Base-by-base conservation (phyloP, 2,329 filamentous ascomycete species). In the Magnaporthiopsis poae region DNA sequence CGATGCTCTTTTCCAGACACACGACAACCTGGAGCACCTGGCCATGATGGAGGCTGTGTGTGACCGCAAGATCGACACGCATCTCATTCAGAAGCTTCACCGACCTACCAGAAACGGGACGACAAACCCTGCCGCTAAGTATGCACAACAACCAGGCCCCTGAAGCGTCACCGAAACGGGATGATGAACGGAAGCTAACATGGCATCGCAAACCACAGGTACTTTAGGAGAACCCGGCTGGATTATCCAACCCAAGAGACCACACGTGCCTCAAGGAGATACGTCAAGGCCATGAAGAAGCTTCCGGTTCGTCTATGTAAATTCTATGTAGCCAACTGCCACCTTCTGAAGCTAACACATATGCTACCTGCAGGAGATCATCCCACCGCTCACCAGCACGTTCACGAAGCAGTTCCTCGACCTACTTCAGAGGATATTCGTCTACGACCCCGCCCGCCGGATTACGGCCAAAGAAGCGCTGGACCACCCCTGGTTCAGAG, bases 31-130 rank as follows among this genome's bases (percentile, higher is more conserved):
- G 31, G 88, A 90, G 74, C 88, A 90, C 73, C 77, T 90, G 65
- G 88, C 88, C n/a, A 90, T 90, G 88, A 90, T 90, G 87, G 87
- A 89, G 72, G 85, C 84, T 46, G 87, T 90, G 9, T 85, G 86
- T 66, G 85, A 85, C 64, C 76, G 77, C 29, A 80, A 82, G 64
- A 84, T 90, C 65, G 87, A 89, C 68, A 76, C 77, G 0, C 79
- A 84, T 68, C 81, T 90, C 7, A 83, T 90, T 21, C 79, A 83
- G 67, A 75, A 80, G 68, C 83, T 86, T 52, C 83, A 83, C 68
- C 82, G 84, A 71, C 84, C 85, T 77, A 82, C 82, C 1, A 79
- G 86, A 67, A 86, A 79, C 70, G 80, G 81, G 60, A 9, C 46
- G n/a, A 82, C 82, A 63, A 88, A 87, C 71, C 80, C 84, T 4